Evolutionary conservation across 345 rosid species (phyloP).

Genomic region (Murraya paniculata): DNA sequence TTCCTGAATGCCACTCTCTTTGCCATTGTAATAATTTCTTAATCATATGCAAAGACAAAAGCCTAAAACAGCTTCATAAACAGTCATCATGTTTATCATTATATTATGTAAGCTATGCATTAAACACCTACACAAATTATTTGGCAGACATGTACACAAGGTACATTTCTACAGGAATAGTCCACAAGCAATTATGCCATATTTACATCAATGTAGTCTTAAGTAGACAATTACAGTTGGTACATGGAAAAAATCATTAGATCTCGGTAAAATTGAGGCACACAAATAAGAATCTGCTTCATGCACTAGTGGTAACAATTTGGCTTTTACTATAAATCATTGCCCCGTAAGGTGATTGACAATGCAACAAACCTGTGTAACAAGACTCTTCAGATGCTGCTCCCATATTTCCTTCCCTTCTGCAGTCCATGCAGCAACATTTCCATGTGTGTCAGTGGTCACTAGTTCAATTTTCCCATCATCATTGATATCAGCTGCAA

Average conservation of each 20-base stretch:
- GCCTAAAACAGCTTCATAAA: neutral
- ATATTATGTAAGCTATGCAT: neutral
- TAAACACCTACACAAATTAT: neutral
- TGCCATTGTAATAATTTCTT: neutral
- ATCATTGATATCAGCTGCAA: slow-evolving; percentile 98
- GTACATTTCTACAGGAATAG: neutral
- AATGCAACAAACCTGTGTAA: slow-evolving; percentile 69
- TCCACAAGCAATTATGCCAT: neutral
- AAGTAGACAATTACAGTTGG: neutral
- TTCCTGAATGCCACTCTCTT: neutral
- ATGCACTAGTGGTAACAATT: neutral
- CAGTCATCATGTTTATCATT: neutral
- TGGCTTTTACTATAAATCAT: neutral
- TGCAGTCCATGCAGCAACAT: slow-evolving; percentile 97
- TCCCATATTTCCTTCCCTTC: slow-evolving; percentile 93
- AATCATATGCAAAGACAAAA: neutral
- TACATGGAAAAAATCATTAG: too few relatives aligned
- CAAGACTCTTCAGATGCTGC: slow-evolving; percentile 80
- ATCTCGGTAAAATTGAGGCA: neutral
- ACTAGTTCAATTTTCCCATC: slow-evolving; percentile 98
- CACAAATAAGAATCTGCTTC: neutral
- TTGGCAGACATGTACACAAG: neutral
- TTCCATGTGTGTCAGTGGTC: slow-evolving; percentile 95
- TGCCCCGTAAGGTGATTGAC: neutral
- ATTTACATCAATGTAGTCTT: neutral